Evolutionary conservation across 2,329 filamentous ascomycete species (phyloP), one percentile per base, ranked within the genome.

Genomic region (Fusarium sp.): DNA sequence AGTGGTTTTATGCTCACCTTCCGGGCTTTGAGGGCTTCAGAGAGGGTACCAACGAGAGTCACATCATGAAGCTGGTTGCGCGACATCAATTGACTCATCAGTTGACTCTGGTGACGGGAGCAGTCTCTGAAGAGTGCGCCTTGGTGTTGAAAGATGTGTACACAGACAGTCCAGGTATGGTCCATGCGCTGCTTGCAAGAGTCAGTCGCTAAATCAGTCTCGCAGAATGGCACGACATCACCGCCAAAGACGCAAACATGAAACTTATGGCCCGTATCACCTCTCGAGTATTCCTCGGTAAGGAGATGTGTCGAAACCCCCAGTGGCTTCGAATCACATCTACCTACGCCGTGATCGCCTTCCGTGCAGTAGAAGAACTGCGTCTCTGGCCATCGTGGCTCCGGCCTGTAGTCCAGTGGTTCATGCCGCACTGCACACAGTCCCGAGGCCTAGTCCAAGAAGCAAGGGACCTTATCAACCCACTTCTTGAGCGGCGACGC

Each of bases 1-100:
- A 52, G 49, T 38, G 49, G 49, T 52, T 52, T 5, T 52, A 52
- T 6, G 49, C 49, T 52, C 49, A 52, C 13, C 49, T 52, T 8
- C 49, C 49, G 4, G 49, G 49, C 0, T 52, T 52, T 6, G 49
- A 52, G 9, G 49, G 49, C 3, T 52, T 52, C 33, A 52, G 49
- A 26, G 49, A 36, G n/a, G 49, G 49, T 2, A 52, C 33, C 2
- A 52, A 52, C 6, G 49, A 52, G 18, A 52, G 49, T 1, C n/a
- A 52, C 13, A 52, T 52, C 33, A 36, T 52, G 49, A 52, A 52
- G 18, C 49, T 52, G 0, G 33, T 52, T 3, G 49, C 49, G 13
- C 2, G 49, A 12, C n/a, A 52, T 22, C 49, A 52, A 22, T 6
- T 52, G 18, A 38, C 49, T 12, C 33, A 52, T 8, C 49, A 52